Percentiles rank a stretch among this genome's conserved stretches.
Conservation (phyloP, 2,329 filamentous ascomycete genomes). For the Fusarium sp. region DNA sequence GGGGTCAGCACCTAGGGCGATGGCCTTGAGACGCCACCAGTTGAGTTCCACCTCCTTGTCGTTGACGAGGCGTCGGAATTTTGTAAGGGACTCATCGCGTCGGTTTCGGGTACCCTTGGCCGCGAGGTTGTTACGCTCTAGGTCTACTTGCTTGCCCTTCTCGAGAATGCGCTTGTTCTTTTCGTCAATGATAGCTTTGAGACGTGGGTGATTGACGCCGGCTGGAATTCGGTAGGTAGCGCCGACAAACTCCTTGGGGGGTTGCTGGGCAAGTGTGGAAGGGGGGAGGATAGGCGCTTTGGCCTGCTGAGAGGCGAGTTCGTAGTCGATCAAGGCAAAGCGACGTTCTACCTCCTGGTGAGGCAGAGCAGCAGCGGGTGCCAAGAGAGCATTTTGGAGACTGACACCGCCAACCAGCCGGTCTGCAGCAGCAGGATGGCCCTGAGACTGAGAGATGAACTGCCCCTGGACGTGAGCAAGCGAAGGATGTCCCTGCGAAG, state of each 20-base stretch:
- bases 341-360: conserved; percentile 40
- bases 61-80: conserved; percentile 45
- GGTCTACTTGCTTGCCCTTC: conserved; percentile 50
- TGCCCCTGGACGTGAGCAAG: too few species aligned
- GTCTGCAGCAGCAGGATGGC: neutral
- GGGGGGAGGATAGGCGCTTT: conserved; percentile 52
- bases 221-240: conserved; percentile 40
- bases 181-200: conserved; percentile 18
- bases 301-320: conserved; percentile 41
- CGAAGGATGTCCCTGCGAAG: too few species aligned
- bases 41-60: conserved; percentile 46
- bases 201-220: conserved; percentile 1
- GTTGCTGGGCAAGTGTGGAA: conserved; percentile 42
- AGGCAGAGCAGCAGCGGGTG: neutral
- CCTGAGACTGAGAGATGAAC: too few species aligned
- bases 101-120: conserved; percentile 56
- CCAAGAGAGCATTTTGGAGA: conserved; percentile 2
- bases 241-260: conserved; percentile 47
- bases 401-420: conserved; percentile 6
- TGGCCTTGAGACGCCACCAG: conserved; percentile 51
- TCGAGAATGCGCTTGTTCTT: conserved; percentile 32
- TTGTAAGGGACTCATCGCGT: conserved; percentile 49
- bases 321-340: conserved; percentile 35
- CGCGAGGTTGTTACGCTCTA: conserved; percentile 57
- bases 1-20: conserved; percentile 44